Evolutionary conservation across 2,329 filamentous ascomycete genomes (phyloP).

Genomic region (Thielaviopsis populi): DNA sequence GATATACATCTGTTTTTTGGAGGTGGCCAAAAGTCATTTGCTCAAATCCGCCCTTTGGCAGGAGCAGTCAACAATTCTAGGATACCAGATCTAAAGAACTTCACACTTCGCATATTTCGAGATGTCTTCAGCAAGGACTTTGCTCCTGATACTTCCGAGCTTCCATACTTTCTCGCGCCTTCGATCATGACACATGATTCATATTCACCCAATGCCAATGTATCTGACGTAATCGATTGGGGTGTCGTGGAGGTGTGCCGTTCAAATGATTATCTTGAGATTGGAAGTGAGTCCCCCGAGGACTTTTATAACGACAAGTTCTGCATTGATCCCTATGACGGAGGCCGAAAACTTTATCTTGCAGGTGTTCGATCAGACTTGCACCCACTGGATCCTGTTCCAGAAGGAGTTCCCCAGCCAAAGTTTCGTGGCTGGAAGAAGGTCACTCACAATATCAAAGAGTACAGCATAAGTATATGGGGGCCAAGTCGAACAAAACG

Average conservation of each 20-base stretch:
- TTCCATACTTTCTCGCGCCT: slow-evolving; percentile 78
- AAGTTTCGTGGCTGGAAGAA: slow-evolving; percentile 30
- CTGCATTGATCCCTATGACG: slow-evolving; percentile 43
- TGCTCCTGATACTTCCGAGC: slow-evolving; percentile 41
- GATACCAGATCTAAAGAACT: slow-evolving; percentile 42
- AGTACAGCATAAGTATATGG: slow-evolving; percentile 70
- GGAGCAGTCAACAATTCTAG: slow-evolving; percentile 30
- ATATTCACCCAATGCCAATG: neutral
- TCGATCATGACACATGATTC: slow-evolving; percentile 21
- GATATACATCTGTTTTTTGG: slow-evolving; percentile 59
- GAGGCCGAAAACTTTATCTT: slow-evolving; percentile 47
- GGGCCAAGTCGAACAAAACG: slow-evolving; percentile 37
- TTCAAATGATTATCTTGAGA: slow-evolving; percentile 20
- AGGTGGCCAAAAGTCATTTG: slow-evolving; percentile 41
- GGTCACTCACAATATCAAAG: slow-evolving; percentile 49
- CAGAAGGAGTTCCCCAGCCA: slow-evolving; percentile 36
- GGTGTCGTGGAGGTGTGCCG: slow-evolving; percentile 31
- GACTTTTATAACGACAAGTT: slow-evolving; percentile 39
- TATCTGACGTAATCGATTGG: slow-evolving; percentile 43
- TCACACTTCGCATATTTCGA: slow-evolving; percentile 61
- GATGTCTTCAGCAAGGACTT: slow-evolving; percentile 87
- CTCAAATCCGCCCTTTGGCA: slow-evolving; percentile 34
- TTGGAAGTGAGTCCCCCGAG: slow-evolving; percentile 31
- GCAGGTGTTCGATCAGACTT: slow-evolving; percentile 40
- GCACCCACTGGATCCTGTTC: slow-evolving; percentile 50